Percentiles rank a stretch among this genome's conserved stretches.
Evolutionary conservation across 169 alveolate species (phyloP).

Genomic region (Plasmodium fragile): DNA sequence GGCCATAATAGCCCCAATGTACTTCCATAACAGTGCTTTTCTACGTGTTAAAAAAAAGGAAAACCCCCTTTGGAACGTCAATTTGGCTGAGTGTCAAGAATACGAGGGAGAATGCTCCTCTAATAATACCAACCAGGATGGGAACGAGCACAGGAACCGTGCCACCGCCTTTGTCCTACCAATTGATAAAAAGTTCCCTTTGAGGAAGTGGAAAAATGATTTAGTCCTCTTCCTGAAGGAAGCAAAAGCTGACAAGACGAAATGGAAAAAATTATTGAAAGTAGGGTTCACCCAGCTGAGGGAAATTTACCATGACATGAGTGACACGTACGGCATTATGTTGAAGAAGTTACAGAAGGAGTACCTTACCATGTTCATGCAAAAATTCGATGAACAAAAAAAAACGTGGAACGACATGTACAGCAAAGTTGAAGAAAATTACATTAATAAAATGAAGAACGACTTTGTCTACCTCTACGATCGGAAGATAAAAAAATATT

Average conservation of each 20-base stretch:
- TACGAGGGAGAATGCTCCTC: background rate
- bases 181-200: background rate
- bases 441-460: slow-evolving; percentile 16
- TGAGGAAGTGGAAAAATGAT: background rate
- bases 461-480: slow-evolving; percentile 35
- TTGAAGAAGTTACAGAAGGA: slow-evolving; percentile 11
- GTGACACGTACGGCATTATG: background rate
- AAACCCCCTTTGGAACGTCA: background rate
- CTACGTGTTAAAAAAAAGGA: background rate
- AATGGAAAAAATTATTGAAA: background rate
- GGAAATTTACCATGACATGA: background rate
- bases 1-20: background rate
- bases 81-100: background rate
- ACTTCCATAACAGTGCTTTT: background rate
- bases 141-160: background rate
- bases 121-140: background rate
- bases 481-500: slow-evolving; percentile 23
- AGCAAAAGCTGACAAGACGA: background rate
- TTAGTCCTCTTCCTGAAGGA: background rate
- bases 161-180: background rate
- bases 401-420: background rate
- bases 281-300: background rate
- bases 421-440: background rate
- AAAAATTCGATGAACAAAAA: background rate
- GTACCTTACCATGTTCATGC: background rate